A percentile compares a stretch with the other conserved stretches of the same genome.
Conservation (phyloP, 164 flowering plant species). For the Houttuynia cordata region DNA sequence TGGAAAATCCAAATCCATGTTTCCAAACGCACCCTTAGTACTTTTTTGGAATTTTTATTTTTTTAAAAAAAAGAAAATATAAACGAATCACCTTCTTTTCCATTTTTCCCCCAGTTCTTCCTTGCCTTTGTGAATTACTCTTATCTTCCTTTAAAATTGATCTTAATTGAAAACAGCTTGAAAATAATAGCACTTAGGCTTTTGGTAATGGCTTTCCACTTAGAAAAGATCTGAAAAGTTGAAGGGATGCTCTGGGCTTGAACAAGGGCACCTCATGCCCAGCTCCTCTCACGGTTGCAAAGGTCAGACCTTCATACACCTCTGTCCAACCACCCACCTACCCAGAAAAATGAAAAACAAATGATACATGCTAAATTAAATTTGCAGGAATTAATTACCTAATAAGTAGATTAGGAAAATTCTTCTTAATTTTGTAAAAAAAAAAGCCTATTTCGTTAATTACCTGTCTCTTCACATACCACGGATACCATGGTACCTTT, state of each 20-base stretch:
- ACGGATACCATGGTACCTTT: constrained; percentile 81
- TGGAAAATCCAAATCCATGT: too few relatives aligned
- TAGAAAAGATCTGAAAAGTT: constrained; percentile 56
- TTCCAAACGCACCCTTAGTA: too few relatives aligned
- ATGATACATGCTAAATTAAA: too few relatives aligned
- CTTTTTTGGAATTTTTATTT: too few relatives aligned
- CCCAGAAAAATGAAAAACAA: constrained; percentile 6
- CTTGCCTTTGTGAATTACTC: neutral
- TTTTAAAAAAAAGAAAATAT: neutral
- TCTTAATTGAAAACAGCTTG: neutral
- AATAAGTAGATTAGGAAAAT: too few relatives aligned
- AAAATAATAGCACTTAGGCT: constrained; percentile 9
- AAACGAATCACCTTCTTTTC: neutral
- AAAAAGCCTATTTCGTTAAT: constrained; percentile 4
- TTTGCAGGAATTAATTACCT: too few relatives aligned
- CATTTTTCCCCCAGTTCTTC: neutral
- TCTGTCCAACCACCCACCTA: constrained; percentile 97
- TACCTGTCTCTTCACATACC: constrained; percentile 87
- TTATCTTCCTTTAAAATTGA: neutral
- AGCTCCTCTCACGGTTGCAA: constrained; percentile 88
- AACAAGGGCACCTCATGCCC: constrained; percentile 86
- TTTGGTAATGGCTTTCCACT: constrained; percentile 54
- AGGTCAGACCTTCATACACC: constrained; percentile 73
- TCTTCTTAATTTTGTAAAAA: too few relatives aligned
- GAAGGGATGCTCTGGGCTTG: constrained; percentile 73